A percentile compares a stretch with the other conserved stretches of the same genome.
These are phyloP conservation scores for Pneumocystis murina DNA, from an alignment of 1,139 yeast genomes.

Conservation along the genomic window DNA sequence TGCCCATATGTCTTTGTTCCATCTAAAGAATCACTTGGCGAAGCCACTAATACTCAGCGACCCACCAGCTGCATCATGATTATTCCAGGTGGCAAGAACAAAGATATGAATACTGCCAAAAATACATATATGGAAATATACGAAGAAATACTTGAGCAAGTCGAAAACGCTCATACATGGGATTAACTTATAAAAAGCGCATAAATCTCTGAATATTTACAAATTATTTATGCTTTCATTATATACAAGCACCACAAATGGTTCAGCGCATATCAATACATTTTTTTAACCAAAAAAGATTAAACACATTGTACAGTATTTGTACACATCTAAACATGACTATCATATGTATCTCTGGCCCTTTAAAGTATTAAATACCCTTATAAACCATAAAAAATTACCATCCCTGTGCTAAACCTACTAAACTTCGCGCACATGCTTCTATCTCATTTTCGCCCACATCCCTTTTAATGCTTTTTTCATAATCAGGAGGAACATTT, in stretches of 20 bases:
- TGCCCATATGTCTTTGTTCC: conserved; percentile 79
- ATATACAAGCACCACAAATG: background rate
- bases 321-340: background rate
- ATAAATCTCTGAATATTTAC: background rate
- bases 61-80: conserved; percentile 97
- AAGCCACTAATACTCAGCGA: conserved; percentile 98
- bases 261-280: background rate
- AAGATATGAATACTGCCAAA: conserved; percentile 49
- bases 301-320: background rate
- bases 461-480: background rate
- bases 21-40: conserved; percentile 92
- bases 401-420: background rate
- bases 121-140: conserved; percentile 85
- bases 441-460: background rate
- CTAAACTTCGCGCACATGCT: background rate
- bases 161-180: conserved; percentile 25
- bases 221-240: background rate
- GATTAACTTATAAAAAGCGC: background rate
- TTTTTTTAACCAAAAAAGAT: background rate
- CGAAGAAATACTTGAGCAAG: conserved; percentile 91
- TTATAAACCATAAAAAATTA: background rate
- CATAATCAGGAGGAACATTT: background rate
- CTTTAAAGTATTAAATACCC: background rate
- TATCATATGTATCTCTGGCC: background rate
- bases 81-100: conserved; percentile 87